Evolutionary conservation across 306 rosid species (phyloP).

Genomic region (Vachellia pachyceras): DNA sequence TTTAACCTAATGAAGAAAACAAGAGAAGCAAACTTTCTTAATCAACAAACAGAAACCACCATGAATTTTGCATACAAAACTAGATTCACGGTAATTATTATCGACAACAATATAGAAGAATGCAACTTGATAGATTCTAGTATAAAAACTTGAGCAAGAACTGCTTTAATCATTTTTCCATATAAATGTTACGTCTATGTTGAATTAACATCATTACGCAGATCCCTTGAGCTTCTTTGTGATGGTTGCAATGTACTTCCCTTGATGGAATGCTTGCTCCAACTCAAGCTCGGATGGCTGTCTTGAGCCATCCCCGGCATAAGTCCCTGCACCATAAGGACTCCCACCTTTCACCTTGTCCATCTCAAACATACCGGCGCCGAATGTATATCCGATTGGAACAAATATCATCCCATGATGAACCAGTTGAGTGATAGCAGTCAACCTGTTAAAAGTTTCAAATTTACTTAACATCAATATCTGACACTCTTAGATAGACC

Average conservation of each 20-base stretch:
- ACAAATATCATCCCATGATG: constrained; percentile 81
- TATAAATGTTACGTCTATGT: neutral
- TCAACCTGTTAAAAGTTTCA: constrained; percentile 47
- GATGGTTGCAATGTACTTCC: constrained; percentile 63
- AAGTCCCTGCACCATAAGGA: constrained; percentile 81
- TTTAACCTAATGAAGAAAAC: neutral
- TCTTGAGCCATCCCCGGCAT: constrained; percentile 72
- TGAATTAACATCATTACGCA: constrained; percentile 40
- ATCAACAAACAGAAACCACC: constrained; percentile 35
- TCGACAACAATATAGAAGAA: constrained; percentile 42
- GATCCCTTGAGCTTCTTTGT: constrained; percentile 72
- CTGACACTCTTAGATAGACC: neutral
- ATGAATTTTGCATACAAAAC: constrained; percentile 39
- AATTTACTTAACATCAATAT: neutral
- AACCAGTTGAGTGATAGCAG: constrained; percentile 74
- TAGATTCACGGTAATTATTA: constrained; percentile 40
- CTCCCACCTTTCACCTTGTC: constrained; percentile 69
- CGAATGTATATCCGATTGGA: constrained; percentile 76
- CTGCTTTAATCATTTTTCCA: neutral
- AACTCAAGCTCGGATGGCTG: constrained; percentile 67
- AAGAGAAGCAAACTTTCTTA: constrained; percentile 33
- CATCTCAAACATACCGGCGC: constrained; percentile 81
- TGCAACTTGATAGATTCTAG: constrained; percentile 32
- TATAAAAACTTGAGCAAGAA: constrained; percentile 22
- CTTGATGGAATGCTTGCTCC: constrained; percentile 78